Percentiles rank a stretch among this genome's conserved stretches.
These are phyloP conservation scores for Penicillium vulpinum DNA, from an alignment of 2,329 filamentous ascomycete genomes.

Conservation along the genomic window DNA sequence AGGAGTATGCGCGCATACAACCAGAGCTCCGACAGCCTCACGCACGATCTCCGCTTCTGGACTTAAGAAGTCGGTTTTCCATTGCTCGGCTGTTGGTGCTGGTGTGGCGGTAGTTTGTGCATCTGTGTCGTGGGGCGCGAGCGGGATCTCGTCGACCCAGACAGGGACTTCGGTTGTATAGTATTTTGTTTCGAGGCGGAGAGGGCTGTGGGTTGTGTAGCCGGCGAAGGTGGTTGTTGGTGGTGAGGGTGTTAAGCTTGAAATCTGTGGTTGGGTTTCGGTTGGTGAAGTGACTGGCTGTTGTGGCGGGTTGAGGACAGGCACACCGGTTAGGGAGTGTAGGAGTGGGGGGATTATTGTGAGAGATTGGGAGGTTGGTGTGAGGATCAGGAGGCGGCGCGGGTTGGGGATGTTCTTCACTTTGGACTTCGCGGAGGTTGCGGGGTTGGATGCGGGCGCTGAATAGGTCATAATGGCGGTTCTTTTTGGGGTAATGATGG, in stretches of 20 bases:
- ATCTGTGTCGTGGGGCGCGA: constrained; percentile 2
- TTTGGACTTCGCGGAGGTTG: constrained; percentile 10
- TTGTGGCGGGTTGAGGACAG: constrained; percentile 26
- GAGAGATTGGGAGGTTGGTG: constrained; percentile 38
- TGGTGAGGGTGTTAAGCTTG: constrained; percentile 1
- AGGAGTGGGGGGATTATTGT: constrained; percentile 40
- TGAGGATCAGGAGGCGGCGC: constrained; percentile 45
- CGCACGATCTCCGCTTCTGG: constrained; percentile 46
- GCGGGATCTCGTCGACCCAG: constrained; percentile 50
- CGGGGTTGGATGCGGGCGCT: constrained; percentile 5
- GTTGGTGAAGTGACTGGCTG: constrained; percentile 11
- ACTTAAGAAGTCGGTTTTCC: constrained; percentile 45
- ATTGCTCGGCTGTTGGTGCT: constrained; percentile 27
- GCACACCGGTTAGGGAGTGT: constrained; percentile 37
- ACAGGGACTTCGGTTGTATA: constrained; percentile 47
- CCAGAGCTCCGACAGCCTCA: constrained; percentile 46
- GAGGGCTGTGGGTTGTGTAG: constrained; percentile 48
- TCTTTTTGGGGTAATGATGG: background rate
- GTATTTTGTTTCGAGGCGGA: constrained; percentile 45
- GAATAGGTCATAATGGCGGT: constrained; percentile 16
- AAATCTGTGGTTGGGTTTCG: background rate
- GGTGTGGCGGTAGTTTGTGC: constrained; percentile 8
- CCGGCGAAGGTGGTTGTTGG: constrained; percentile 42
- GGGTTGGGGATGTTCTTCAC: constrained; percentile 37
- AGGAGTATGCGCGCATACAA: constrained; percentile 40